Evolutionary conservation across 257 asterid genomes (phyloP).

Genomic region (Gynochthodes officinalis): DNA sequence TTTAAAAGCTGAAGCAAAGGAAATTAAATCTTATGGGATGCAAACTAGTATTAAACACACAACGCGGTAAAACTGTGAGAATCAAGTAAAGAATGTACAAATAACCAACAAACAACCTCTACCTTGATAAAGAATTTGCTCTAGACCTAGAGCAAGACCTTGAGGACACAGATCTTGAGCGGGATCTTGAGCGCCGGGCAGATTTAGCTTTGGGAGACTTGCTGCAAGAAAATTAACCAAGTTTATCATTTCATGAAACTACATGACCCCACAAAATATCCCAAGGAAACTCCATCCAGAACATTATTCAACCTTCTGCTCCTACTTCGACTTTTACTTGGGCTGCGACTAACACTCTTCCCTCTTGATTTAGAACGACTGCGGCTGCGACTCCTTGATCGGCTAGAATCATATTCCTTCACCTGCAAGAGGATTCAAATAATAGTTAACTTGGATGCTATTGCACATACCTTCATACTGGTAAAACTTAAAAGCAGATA

Average conservation of each 20-base stretch:
- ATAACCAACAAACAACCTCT: constrained; percentile 23
- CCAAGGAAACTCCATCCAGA: constrained; percentile 5
- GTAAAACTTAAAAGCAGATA: background rate
- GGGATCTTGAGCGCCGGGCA: constrained; percentile 74
- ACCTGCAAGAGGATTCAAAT: constrained; percentile 45
- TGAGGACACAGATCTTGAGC: constrained; percentile 34
- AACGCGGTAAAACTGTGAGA: background rate
- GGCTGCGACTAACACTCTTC: constrained; percentile 68
- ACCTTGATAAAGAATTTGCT: constrained; percentile 69
- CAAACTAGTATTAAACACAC: background rate
- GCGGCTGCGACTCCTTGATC: constrained; percentile 75
- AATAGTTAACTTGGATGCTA: background rate
- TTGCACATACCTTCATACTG: background rate
- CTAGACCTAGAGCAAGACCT: constrained; percentile 53
- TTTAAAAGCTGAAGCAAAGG: too few relatives aligned
- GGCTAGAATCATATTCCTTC: constrained; percentile 78
- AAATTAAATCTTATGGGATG: background rate
- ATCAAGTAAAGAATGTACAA: background rate
- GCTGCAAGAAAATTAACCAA: constrained; percentile 46
- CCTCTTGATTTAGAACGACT: constrained; percentile 72
- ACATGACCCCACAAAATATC: background rate
- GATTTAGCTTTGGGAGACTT: constrained; percentile 82
- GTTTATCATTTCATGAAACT: background rate
- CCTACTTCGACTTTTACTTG: constrained; percentile 71
- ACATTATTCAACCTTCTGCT: constrained; percentile 54